Conservation (phyloP, 768 basidiomycete genomes). For the Pleurotus tuber-regium region DNA sequence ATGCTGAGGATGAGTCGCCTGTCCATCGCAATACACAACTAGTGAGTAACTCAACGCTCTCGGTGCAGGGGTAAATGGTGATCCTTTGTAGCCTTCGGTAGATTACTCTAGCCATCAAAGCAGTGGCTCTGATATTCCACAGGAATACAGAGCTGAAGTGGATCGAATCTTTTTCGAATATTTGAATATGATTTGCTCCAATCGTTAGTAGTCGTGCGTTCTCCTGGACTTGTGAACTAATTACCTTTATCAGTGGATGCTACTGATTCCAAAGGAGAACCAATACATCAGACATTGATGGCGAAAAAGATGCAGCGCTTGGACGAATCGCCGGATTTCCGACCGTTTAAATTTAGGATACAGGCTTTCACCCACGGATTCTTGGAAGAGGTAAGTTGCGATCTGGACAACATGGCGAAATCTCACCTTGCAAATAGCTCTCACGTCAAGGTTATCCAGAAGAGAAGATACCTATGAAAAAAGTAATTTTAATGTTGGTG, state of each 20-base stretch:
- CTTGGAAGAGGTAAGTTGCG: constrained; percentile 72
- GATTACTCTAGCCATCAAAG: constrained; percentile 8
- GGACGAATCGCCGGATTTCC: constrained; percentile 94
- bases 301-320: constrained; percentile 98
- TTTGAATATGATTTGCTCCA: constrained; percentile 84
- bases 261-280: constrained; percentile 91
- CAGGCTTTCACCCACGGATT: constrained; percentile 97
- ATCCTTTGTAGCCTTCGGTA: constrained; percentile 11
- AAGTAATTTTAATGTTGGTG: constrained; percentile 47
- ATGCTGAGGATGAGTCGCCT: constrained; percentile 32
- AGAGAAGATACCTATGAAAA: constrained; percentile 96
- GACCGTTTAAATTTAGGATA: constrained; percentile 99
- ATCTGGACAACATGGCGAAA: background rate
- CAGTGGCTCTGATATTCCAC: constrained; percentile 57
- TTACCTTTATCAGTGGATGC: constrained; percentile 67
- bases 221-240: constrained; percentile 1
- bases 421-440: constrained; percentile 46
- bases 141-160: constrained; percentile 78
- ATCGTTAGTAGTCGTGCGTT: constrained; percentile 55
- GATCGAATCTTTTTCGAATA: constrained; percentile 92
- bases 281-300: constrained; percentile 98
- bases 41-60: constrained; percentile 5
- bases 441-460: constrained; percentile 85
- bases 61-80: constrained; percentile 2
- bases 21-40: constrained; percentile 17